Evolutionary conservation across 257 asterid species (phyloP), one percentile per base, ranked within the genome.

Genomic region (Rehmannia glutinosa): DNA sequence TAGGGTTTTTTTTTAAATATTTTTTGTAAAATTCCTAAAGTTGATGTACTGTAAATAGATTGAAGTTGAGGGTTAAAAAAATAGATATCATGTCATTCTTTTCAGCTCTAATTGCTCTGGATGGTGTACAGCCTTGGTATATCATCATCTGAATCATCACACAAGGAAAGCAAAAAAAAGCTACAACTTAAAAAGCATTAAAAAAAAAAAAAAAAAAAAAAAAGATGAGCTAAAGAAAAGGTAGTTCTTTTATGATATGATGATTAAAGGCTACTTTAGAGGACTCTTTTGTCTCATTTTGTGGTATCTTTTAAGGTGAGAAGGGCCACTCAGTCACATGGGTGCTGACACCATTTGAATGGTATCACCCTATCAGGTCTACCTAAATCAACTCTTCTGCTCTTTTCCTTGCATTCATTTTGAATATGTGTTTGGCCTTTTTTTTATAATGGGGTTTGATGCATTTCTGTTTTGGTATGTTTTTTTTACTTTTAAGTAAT

Each of bases 321-420:
- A 54, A 54, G 79, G 83, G 58, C 76, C 78, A 57, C 45, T 23
- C 58, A 42, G 32, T 68, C 84, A 79, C 84, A 75, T 79, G 84
- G 64, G 76, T 41, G 51, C 68, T 67, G 77, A 67, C 71, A 69
- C 54, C 10, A 51, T 59, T 75, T 64, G 69, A 45, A 70, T 54
- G 74, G 68, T 38, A 56, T 68, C 43, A 55, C 15, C 8, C 24
- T 12, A 49, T 8, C 11, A n/a, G 35, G 59, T 45, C 6, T 32
- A 45, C 55, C 36, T n/a, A 36, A 49, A 32, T 42, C 4, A 16
- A 25, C 49, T 75, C 35, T 54, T 66, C 51, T 49, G 12, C n/a
- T n/a, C n/a, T 60, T 7, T 54, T 33, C 13, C 32, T 35, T 4
- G 30, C 64, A 15, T 16, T 33, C 10, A 32, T 35, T 19, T 19